Evolutionary conservation across 2,329 filamentous ascomycete species (phyloP).

Genomic region (Conoideocrella luteorostrata): DNA sequence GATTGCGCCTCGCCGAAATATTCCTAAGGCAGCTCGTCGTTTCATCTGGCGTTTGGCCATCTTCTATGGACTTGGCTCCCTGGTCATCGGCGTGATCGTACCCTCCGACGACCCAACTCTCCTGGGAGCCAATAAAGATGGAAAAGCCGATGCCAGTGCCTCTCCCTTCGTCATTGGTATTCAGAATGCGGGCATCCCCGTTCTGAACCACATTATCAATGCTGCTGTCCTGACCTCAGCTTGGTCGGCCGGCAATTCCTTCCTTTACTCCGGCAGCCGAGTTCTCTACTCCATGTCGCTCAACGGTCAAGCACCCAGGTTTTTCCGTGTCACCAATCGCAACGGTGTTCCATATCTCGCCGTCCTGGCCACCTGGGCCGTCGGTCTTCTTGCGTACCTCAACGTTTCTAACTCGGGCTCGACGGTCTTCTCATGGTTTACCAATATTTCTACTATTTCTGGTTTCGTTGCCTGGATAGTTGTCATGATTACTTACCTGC

Average conservation of each 20-base stretch:
- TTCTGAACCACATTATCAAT: slow-evolving; percentile 62
- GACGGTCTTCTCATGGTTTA: slow-evolving; percentile 64
- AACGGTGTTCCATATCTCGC: slow-evolving; percentile 54
- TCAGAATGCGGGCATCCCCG: slow-evolving; percentile 55
- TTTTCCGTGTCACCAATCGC: slow-evolving; percentile 54
- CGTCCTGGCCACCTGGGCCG: slow-evolving; percentile 47
- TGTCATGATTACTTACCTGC: slow-evolving; percentile 51
- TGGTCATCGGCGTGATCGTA: slow-evolving; percentile 55
- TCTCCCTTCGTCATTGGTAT: slow-evolving; percentile 64
- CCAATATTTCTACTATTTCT: slow-evolving; percentile 60
- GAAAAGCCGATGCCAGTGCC: slow-evolving; percentile 45
- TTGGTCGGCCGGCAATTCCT: slow-evolving; percentile 55
- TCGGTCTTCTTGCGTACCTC: slow-evolving; percentile 64
- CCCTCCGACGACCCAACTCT: slow-evolving; percentile 60
- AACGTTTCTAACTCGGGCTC: slow-evolving; percentile 58
- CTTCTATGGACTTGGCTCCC: slow-evolving; percentile 57
- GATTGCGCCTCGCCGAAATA: slow-evolving; percentile 56
- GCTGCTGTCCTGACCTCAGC: slow-evolving; percentile 61
- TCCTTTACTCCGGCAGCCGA: slow-evolving; percentile 61
- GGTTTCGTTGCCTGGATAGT: slow-evolving; percentile 56
- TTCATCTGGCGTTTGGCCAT: slow-evolving; percentile 56
- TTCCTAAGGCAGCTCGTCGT: slow-evolving; percentile 57
- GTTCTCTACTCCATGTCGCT: slow-evolving; percentile 64
- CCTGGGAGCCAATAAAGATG: slow-evolving; percentile 32
- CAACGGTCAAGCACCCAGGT: slow-evolving; percentile 56